Base-by-base conservation (phyloP, 805 yeast genomes). In the Nakazawaea ernobii region DNA sequence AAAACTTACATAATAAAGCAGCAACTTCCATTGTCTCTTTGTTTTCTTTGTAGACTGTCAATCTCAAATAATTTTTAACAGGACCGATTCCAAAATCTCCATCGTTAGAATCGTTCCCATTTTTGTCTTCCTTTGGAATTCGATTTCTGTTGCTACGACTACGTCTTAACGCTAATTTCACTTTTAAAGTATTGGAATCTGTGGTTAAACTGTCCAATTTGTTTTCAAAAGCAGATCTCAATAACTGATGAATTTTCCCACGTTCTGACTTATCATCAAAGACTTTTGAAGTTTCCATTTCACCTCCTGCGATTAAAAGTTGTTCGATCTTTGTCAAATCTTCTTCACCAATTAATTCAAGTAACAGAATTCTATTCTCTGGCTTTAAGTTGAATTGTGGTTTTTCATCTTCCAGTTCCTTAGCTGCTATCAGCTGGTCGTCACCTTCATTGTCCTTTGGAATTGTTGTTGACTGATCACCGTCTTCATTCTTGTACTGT, bases 11-110 rank as follows among this genome's bases (percentile, higher is more conserved):
- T 42, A 94, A 68, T 27, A 85, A 66, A 15, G 81, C 75, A 1
- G 94, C 94, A 11, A 88, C 94, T 67, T 94, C 97, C 97, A 94
- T 88, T 1, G 99, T 91, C 56, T 94, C 99, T 61, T 91, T 86
- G 67, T 94, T 94, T 61, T 94, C 97, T 63, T 94, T 94, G 70
- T 87, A 90, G 27, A 94, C 69, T 10, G 86, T 80, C 59, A 91
- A 84, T 58, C 86, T 91, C 39, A 91, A 67, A 63, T 68, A 87
- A 39, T 78, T 75, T 54, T 82, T 82, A 48, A 74, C 70, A 28
- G 84, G 80, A 2, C 97, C 97, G 48, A 86, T 71, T 0, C 89
- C 86, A 66, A 82, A 84, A 3, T 77, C 75, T 26, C 83, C 82
- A 50, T 78, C 49, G 9, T 8, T 14, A 1, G n/a, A 32, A 32